Conservation (phyloP, 257 asterid species). For the Datura wrightii region DNA sequence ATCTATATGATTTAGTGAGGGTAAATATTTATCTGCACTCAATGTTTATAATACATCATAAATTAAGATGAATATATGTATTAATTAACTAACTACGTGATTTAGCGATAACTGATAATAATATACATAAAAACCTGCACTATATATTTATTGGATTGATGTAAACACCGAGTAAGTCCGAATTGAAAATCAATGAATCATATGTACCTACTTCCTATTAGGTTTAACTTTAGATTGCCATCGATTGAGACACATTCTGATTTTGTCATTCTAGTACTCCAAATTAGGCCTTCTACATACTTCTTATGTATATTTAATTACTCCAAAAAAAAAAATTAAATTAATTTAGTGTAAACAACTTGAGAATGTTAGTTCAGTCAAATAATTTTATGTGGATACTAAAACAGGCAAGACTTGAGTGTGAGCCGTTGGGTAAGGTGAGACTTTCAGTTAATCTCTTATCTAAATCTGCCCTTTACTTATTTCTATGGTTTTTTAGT, state of each 20-base stretch:
- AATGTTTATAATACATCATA: not conserved
- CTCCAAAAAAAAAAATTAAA: no score
- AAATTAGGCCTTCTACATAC: conserved; percentile 10
- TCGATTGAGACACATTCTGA: not conserved
- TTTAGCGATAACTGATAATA: no score
- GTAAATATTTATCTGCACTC: no score
- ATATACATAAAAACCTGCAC: no score
- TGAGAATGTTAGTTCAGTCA: not conserved
- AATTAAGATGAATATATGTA: not conserved
- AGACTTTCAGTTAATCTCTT: conserved; percentile 25
- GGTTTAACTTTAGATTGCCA: not conserved
- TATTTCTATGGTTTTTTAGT: not conserved
- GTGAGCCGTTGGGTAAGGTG: conserved; percentile 31
- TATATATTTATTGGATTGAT: no score
- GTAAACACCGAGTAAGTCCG: no score
- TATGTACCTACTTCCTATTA: not conserved
- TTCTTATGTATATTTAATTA: not conserved
- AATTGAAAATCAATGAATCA: not conserved
- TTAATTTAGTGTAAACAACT: not conserved
- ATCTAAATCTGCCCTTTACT: conserved; percentile 28
- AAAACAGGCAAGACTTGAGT: conserved; percentile 19
- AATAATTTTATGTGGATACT: not conserved
- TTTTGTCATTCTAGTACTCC: not conserved
- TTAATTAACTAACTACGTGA: no score
- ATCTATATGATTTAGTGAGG: no score